Percentiles rank a stretch among this genome's conserved stretches.
Conservation (phyloP, 306 rosid species). For the Ammopiptanthus mongolicus region DNA sequence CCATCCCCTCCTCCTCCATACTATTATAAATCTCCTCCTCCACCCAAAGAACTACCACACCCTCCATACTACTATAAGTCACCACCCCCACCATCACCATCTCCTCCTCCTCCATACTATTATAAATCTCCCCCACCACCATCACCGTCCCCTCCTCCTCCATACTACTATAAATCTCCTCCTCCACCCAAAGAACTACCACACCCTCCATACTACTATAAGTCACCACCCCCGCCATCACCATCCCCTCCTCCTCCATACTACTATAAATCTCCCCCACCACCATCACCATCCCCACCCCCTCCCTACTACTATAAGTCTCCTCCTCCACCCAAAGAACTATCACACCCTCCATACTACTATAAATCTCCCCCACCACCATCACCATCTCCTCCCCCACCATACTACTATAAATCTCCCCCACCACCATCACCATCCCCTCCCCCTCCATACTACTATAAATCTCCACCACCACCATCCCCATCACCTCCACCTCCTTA, state of each 20-base stretch:
- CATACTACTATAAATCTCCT: constrained; percentile 7
- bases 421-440: constrained; percentile 30
- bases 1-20: constrained; percentile 14
- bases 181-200: no score
- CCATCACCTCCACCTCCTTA: constrained; percentile 5
- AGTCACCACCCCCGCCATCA: constrained; percentile 21
- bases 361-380: constrained; percentile 37
- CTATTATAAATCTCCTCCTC: constrained; percentile 29
- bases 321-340: constrained; percentile 16
- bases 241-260: constrained; percentile 10
- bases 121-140: constrained; percentile 28
- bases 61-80: constrained; percentile 25
- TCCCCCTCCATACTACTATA: constrained; percentile 38
- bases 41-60: constrained; percentile 13
- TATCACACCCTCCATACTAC: constrained; percentile 26
- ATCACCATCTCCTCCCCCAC: constrained; percentile 13
- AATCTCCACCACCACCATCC: constrained; percentile 32
- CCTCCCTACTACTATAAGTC: constrained; percentile 29
- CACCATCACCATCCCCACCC: background rate
- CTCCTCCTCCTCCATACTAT: background rate
- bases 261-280: constrained; percentile 24
- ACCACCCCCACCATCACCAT: constrained; percentile 28
- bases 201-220: constrained; percentile 33
- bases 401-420: constrained; percentile 32
- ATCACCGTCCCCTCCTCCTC: constrained; percentile 6